Conservation (phyloP, 192 early-diverging fungal species). For the Thoreauomyces humboldtii region DNA sequence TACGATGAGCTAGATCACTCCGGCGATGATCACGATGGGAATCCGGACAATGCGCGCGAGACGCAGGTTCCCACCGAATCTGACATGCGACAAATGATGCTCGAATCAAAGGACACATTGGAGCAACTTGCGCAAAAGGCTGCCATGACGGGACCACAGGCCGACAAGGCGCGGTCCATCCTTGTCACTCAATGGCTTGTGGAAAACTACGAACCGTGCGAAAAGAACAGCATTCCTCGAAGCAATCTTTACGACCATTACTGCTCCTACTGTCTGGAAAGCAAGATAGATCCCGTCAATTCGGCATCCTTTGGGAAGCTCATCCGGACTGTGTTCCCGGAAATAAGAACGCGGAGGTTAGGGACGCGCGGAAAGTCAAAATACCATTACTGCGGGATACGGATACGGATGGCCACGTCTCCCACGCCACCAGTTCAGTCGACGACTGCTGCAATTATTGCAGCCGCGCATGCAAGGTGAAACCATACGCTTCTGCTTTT, state of each 20-base stretch:
- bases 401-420: constrained; percentile 18
- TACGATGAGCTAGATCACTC: constrained; percentile 16
- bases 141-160: constrained; percentile 17
- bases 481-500: too few relatives aligned
- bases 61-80: constrained; percentile 27
- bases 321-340: constrained; percentile 46
- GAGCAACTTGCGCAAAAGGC: constrained; percentile 27
- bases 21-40: constrained; percentile 23
- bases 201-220: constrained; percentile 40
- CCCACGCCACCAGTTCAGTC: constrained; percentile 9
- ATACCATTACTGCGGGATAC: constrained; percentile 51
- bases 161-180: constrained; percentile 27
- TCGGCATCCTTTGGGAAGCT: constrained; percentile 54
- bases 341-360: constrained; percentile 47
- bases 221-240: constrained; percentile 43
- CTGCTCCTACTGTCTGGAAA: constrained; percentile 30
- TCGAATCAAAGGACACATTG: constrained; percentile 27
- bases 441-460: constrained; percentile 2
- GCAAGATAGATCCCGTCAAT: constrained; percentile 44
- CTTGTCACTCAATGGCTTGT: constrained; percentile 34
- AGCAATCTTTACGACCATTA: constrained; percentile 49
- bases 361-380: constrained; percentile 47
- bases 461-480: background rate
- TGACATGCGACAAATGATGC: constrained; percentile 23
- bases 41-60: constrained; percentile 23